These are phyloP conservation scores for Onygena corvina DNA, from an alignment of 2,329 filamentous ascomycete species.

Conservation along the genomic window DNA sequence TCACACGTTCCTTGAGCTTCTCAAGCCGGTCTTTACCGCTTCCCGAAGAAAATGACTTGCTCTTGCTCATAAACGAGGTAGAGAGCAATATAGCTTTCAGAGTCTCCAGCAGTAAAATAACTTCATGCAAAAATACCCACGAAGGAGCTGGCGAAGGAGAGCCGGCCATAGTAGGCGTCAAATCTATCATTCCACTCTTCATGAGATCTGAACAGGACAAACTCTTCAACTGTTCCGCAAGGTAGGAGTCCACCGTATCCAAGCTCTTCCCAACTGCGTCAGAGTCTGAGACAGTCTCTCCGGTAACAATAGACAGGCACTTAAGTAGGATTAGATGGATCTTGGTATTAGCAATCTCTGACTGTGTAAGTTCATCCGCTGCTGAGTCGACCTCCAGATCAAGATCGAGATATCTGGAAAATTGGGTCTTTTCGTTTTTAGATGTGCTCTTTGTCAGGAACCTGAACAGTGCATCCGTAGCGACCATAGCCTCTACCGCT, in stretches of 20 bases:
- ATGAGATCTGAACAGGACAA: neutral
- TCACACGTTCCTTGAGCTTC: slow-evolving; percentile 19
- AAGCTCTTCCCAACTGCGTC: slow-evolving; percentile 5
- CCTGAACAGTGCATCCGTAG: slow-evolving; percentile 28
- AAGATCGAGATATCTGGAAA: neutral
- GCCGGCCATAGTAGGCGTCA: slow-evolving; percentile 16
- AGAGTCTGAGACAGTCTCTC: neutral
- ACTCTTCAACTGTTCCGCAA: slow-evolving; percentile 4
- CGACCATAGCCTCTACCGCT: slow-evolving; percentile 26
- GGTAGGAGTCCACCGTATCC: slow-evolving; percentile 12
- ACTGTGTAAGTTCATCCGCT: slow-evolving; percentile 25
- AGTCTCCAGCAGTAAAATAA: slow-evolving; percentile 31
- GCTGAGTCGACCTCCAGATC: slow-evolving; percentile 15
- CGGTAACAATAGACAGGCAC: slow-evolving; percentile 17
- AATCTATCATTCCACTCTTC: slow-evolving; percentile 9
- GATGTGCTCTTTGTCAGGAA: slow-evolving; percentile 20
- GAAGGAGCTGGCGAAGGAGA: slow-evolving; percentile 24
- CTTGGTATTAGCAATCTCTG: slow-evolving; percentile 26
- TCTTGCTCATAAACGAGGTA: slow-evolving; percentile 22
- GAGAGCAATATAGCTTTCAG: slow-evolving; percentile 30
- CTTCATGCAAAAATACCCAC: slow-evolving; percentile 33
- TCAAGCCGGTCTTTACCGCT: slow-evolving; percentile 27
- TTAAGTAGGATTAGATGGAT: slow-evolving; percentile 27
- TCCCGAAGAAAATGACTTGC: slow-evolving; percentile 13
- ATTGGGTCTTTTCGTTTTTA: neutral